Percentiles rank a stretch among this genome's conserved stretches.
Conservation (phyloP, 441 rosid genomes). For the Viola pubescens region DNA sequence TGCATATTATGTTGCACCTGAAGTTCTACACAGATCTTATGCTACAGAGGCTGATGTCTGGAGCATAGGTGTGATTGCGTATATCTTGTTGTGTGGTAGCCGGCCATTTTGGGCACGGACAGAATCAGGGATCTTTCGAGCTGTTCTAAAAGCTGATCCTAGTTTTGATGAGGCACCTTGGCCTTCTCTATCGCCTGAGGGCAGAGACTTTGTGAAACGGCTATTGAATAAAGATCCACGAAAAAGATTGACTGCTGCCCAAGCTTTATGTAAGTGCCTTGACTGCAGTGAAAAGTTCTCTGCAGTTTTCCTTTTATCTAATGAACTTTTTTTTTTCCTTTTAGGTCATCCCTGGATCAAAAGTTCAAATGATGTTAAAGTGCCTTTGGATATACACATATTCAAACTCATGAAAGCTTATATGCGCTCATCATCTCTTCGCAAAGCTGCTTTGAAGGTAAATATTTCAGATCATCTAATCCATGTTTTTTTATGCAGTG, state of each 20-base stretch:
- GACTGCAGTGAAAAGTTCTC: slow-evolving; percentile 4
- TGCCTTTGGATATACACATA: slow-evolving; percentile 70
- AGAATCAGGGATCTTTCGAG: slow-evolving; percentile 90
- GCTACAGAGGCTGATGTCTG: slow-evolving; percentile 93
- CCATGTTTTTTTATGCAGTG: too few species aligned
- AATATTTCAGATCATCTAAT: slow-evolving; percentile 13
- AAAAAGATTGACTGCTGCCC: slow-evolving; percentile 92
- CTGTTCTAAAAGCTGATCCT: slow-evolving; percentile 87
- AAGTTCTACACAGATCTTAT: slow-evolving; percentile 90
- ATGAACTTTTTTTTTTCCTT: slow-evolving; percentile 2
- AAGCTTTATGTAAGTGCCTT: slow-evolving; percentile 70
- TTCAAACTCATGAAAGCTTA: slow-evolving; percentile 87
- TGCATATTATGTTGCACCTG: slow-evolving; percentile 97
- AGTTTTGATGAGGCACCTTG: slow-evolving; percentile 90
- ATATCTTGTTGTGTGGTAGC: slow-evolving; percentile 87
- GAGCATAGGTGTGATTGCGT: slow-evolving; percentile 99
- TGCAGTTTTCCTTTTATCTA: background rate
- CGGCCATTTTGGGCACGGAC: slow-evolving; percentile 99
- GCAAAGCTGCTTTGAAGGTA: slow-evolving; percentile 94
- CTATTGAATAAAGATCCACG: slow-evolving; percentile 85
- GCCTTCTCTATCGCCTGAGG: slow-evolving; percentile 87
- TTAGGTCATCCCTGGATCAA: slow-evolving; percentile 97
- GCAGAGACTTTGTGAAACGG: slow-evolving; percentile 82
- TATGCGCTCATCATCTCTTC: slow-evolving; percentile 82
- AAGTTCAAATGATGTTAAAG: slow-evolving; percentile 43